Evolutionary conservation across 2,329 filamentous ascomycete species (phyloP).

Genomic region (Fusarium phyllophilum): DNA sequence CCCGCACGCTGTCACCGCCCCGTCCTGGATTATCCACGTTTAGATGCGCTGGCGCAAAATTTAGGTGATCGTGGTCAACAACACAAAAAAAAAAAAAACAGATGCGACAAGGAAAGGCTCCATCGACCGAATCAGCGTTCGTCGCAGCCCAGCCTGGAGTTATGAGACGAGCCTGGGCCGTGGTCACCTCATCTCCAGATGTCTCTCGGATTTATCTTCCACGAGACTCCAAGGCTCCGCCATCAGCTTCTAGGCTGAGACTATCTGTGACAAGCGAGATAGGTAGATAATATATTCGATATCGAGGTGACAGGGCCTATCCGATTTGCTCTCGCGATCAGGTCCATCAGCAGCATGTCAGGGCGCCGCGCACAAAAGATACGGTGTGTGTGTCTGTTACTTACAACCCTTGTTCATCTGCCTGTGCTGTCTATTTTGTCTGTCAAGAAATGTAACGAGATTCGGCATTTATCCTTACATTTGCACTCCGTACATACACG

Average conservation of each 20-base stretch:
- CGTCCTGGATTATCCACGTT: conserved; percentile 41
- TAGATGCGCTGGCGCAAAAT: conserved; percentile 44
- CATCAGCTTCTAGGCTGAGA: conserved; percentile 2
- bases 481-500: not conserved
- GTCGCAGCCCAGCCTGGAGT: conserved; percentile 37
- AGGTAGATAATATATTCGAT: conserved; percentile 29
- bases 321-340: conserved; percentile 24
- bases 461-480: conserved; percentile 24
- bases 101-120: conserved; percentile 41
- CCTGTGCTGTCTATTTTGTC: not conserved
- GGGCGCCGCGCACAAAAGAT: conserved; percentile 36
- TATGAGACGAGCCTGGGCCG: conserved; percentile 9
- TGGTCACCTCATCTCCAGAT: conserved; percentile 34
- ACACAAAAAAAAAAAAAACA: conserved; percentile 39
- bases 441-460: conserved; percentile 29
- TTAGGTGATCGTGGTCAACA: conserved; percentile 36
- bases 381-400: conserved; percentile 37
- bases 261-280: conserved; percentile 34
- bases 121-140: conserved; percentile 39
- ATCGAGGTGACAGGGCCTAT: conserved; percentile 15
- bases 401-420: conserved; percentile 7
- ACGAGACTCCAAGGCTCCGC: conserved; percentile 12
- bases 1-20: conserved; percentile 45
- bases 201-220: conserved; percentile 9
- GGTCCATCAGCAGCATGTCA: conserved; percentile 25